Evolutionary conservation across 2,329 filamentous ascomycete genomes (phyloP).

Genomic region (Talaromyces rugulosus): DNA sequence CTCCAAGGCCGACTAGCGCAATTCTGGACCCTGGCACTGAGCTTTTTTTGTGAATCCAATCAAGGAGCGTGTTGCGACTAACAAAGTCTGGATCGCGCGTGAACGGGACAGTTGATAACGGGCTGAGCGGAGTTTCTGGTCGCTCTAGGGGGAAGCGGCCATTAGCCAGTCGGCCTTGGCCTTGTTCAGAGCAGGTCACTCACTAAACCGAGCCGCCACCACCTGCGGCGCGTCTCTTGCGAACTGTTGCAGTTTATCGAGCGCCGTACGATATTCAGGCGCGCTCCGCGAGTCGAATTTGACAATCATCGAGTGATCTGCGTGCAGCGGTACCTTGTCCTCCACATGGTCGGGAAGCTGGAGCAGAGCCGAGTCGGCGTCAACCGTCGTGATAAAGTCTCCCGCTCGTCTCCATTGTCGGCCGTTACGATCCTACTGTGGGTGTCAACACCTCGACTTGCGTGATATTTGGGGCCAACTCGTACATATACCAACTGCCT

Average conservation of each 20-base stretch:
- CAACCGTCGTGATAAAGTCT: not conserved
- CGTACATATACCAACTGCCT: constrained; percentile 18
- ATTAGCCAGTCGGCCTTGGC: too few species aligned
- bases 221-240: not conserved
- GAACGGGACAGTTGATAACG: too few species aligned
- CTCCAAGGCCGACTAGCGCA: too few species aligned
- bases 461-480: too few species aligned
- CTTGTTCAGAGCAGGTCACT: too few species aligned
- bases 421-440: not conserved
- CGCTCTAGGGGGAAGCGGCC: too few species aligned
- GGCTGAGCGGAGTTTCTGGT: too few species aligned
- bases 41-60: too few species aligned
- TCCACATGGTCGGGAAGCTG: constrained; percentile 13
- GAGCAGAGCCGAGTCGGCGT: constrained; percentile 13
- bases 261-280: not conserved
- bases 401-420: not conserved
- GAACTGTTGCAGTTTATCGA: not conserved
- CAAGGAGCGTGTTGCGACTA: too few species aligned
- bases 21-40: too few species aligned
- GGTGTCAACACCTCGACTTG: too few species aligned
- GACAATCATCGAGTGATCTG: constrained; percentile 12
- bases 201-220: not conserved
- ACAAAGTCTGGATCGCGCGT: too few species aligned
- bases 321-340: constrained; percentile 11
- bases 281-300: constrained; percentile 8